These are phyloP conservation scores for Aeminium ludgeri DNA, from an alignment of 495 filamentous ascomycete species.

Conservation along the genomic window DNA sequence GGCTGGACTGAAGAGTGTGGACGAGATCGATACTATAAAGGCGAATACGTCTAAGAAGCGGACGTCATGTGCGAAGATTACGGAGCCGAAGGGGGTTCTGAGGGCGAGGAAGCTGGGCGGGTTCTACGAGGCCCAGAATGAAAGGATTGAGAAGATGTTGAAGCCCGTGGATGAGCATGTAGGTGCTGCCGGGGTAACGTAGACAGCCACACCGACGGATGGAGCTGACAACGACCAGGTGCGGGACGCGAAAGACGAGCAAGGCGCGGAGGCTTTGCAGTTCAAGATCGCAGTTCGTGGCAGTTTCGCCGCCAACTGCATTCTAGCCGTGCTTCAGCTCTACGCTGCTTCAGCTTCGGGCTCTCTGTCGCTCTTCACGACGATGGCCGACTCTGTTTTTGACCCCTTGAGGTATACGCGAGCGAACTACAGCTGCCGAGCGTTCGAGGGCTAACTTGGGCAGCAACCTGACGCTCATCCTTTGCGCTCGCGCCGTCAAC, in stretches of 20 bases:
- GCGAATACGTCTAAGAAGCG: conserved; percentile 74
- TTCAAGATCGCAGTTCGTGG: conserved; percentile 80
- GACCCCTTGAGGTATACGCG: conserved; percentile 39
- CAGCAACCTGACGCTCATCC: conserved; percentile 74
- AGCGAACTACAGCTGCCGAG: neutral
- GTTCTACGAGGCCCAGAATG: conserved; percentile 87
- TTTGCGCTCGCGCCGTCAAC: conserved; percentile 76
- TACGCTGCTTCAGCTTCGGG: conserved; percentile 76
- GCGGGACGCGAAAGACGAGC: conserved; percentile 57
- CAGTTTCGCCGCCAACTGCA: conserved; percentile 71
- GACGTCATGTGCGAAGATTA: conserved; percentile 26
- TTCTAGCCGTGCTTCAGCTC: conserved; percentile 63
- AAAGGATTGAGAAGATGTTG: conserved; percentile 77
- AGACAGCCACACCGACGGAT: too few relatives aligned
- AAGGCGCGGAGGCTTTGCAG: conserved; percentile 63
- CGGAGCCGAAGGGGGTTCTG: conserved; percentile 24
- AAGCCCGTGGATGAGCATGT: conserved; percentile 88
- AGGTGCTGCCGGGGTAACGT: conserved; percentile 16
- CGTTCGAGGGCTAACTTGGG: conserved; percentile 19
- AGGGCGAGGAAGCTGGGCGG: conserved; percentile 50
- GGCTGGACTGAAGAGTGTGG: conserved; percentile 55
- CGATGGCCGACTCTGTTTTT: conserved; percentile 93
- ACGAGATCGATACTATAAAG: conserved; percentile 62
- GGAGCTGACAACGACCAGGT: conserved; percentile 66
- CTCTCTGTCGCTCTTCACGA: conserved; percentile 89